phyloP scores from a whole-genome alignment of 2,329 filamentous ascomycete species.

The Thielaviopsis populi region DNA sequence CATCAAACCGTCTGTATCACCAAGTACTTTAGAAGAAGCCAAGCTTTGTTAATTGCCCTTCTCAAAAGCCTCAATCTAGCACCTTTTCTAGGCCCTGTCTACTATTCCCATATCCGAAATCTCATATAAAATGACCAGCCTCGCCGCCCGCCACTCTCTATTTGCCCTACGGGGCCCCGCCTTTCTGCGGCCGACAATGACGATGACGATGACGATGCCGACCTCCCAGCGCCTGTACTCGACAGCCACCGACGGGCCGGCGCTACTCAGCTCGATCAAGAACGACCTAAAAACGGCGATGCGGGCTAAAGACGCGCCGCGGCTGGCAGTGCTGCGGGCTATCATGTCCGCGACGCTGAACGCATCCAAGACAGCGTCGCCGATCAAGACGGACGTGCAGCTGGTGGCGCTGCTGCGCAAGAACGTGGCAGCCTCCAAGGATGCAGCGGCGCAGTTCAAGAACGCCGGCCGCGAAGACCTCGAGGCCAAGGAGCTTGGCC shows the following conservation, averaged over 20 bases:
- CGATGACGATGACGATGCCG: neutral
- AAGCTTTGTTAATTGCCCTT: neutral
- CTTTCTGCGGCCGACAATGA: neutral
- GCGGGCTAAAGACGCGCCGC: conserved; percentile 47
- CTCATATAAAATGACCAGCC: conserved; percentile 18
- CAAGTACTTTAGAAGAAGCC: neutral
- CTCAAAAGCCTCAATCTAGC: neutral
- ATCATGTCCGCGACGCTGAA: conserved; percentile 59
- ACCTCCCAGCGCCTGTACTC: conserved; percentile 9
- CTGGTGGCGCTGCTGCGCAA: conserved; percentile 54
- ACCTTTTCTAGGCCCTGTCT: neutral
- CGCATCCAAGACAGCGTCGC: conserved; percentile 54
- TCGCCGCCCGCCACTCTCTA: conserved; percentile 16
- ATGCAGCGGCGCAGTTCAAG: conserved; percentile 49
- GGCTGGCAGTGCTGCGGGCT: conserved; percentile 52
- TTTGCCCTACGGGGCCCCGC: neutral
- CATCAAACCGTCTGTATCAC: too few relatives aligned
- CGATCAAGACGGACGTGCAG: conserved; percentile 56
- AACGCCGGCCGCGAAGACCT: conserved; percentile 51
- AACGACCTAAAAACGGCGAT: conserved; percentile 50
- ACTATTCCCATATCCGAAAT: conserved; percentile 1
- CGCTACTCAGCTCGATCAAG: conserved; percentile 39
- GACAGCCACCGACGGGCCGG: conserved; percentile 25
- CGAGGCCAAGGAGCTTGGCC: conserved; percentile 52
- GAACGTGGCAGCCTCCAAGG: conserved; percentile 40